These are phyloP conservation scores for Diplodia intermedia DNA, from an alignment of 2,329 filamentous ascomycete species.

Conservation along the genomic window DNA sequence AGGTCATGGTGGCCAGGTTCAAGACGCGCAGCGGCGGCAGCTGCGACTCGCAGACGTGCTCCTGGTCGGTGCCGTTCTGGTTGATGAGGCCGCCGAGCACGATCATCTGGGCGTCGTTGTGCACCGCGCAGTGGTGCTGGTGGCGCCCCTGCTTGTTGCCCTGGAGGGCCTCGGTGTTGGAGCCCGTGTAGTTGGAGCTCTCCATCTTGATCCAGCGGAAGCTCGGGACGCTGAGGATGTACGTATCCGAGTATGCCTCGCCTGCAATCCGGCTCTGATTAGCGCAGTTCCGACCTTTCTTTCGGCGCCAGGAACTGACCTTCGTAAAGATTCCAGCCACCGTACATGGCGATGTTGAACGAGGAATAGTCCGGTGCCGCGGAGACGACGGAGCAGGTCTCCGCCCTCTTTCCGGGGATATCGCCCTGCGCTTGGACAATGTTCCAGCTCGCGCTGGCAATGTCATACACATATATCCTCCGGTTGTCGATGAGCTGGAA, in stretches of 20 bases:
- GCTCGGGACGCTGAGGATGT: conserved; percentile 27
- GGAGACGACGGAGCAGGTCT: conserved; percentile 21
- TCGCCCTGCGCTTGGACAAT: conserved; percentile 23
- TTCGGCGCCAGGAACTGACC: neutral
- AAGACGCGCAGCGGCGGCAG: conserved; percentile 20
- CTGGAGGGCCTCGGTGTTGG: conserved; percentile 5
- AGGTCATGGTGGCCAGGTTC: conserved; percentile 19
- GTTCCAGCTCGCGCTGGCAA: conserved; percentile 26
- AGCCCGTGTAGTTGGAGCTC: conserved; percentile 17
- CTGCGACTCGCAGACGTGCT: conserved; percentile 14
- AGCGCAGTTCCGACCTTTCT: too few species aligned
- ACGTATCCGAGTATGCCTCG: conserved; percentile 13
- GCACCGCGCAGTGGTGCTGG: conserved; percentile 21
- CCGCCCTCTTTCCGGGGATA: conserved; percentile 15
- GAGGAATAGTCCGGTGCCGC: conserved; percentile 29
- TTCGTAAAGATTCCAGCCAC: conserved; percentile 28
- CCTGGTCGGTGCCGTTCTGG: conserved; percentile 16
- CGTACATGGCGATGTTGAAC: conserved; percentile 32
- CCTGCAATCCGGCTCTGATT: neutral
- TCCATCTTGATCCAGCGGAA: conserved; percentile 32
- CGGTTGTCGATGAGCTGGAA: conserved; percentile 12
- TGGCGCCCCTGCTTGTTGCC: conserved; percentile 20
- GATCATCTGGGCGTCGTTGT: conserved; percentile 31
- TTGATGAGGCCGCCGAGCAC: conserved; percentile 29
- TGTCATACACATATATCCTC: conserved; percentile 24